Base-by-base conservation (phyloP, 768 basidiomycete genomes). In the Termitomyces sp. region DNA sequence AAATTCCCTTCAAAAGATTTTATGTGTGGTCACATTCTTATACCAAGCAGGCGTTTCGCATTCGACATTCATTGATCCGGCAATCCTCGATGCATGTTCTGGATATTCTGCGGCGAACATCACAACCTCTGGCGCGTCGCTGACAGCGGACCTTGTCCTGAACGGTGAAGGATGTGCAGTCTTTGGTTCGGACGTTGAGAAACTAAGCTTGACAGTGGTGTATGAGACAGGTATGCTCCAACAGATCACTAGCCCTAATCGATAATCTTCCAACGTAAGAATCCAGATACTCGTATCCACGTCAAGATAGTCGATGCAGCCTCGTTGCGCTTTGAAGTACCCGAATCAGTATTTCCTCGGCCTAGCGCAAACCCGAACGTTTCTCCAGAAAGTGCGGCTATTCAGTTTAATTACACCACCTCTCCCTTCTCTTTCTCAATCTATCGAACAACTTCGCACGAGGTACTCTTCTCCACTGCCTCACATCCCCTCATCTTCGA, bases 401-500 rank as follows among this genome's bases (percentile, higher is more conserved):
- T 89, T 59, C 71, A 75, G 45, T 87, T 89, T 76, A 81, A 79
- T 58, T 86, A 82, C 65, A 84, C 80, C 20, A 54, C 73, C 0
- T 76, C 78, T 0, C 85, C 86, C 0, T 88, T 88, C 69, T 75
- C 81, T 0, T 88, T 89, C 70, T 74, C 78, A 16, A 76, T 87
- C 60, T 71, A 67, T 59, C 81, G 85, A 40, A 68, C 76, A 0
- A 63, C 71, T 7, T 81, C 79, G 1, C 61, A 63, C 18, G 84
- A 87, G 63, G 73, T 82, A 3, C 72, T 89, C 18, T 88, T 87
- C 72, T 79, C 83, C 16, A 87, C 86, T 3, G 74, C 75, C 2
- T 74, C 76, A 9, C 77, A 85, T 62, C 75, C 87, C 0, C 69
- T 90, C 68, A 83, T 93, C 60, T 91, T 87, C 64, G 87, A 90